Evolutionary conservation across 306 rosid genomes (phyloP), one percentile per base, ranked within the genome.

Genomic region (Quercus glauca): DNA sequence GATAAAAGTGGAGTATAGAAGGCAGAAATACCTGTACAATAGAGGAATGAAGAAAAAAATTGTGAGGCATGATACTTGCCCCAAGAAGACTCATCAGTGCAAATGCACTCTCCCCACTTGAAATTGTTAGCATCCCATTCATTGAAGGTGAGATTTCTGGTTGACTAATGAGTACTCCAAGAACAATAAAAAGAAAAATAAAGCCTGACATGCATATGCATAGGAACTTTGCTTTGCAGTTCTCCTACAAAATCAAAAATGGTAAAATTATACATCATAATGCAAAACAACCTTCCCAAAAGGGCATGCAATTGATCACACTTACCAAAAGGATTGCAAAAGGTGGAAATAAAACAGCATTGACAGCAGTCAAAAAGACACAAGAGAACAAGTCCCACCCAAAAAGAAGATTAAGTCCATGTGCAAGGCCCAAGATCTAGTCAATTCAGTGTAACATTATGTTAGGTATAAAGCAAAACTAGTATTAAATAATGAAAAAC

Each of bases 381-480:
- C 97, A 92, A 70, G 95, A 87, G 95, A 92, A 92, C 80, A 94
- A 84, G 86, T 94, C 97, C 99, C 97, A 94, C 74, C 97, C 97
- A 84, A 88, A 89, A 73, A 92, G 85, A 85, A 91, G 91, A 90
- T 91, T 94, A 80, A 94, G 93, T 80, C 92, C 95, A 84, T 92
- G 93, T 59, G 97, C 92, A 74, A 92, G 88, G 80, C 97, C 99
- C 78, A 94, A 78, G 78, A 94, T 85, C 99, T 94, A 63, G 90
- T 65, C 83, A 89, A 78, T 77, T 68, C 77, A 55, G 76, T 77
- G 43, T 74, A 85, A 86, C 15, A 76, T 82, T 69, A 28, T 23
- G 41, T 83, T 61, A 81, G 72, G 4, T 8, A 61, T 67, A 82
- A 15, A 73, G 55, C 58, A 73, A 61, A 79, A 53, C 37, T 51